Base-by-base conservation (phyloP, 2,329 filamentous ascomycete species). In the Aspergillus melleus region DNA sequence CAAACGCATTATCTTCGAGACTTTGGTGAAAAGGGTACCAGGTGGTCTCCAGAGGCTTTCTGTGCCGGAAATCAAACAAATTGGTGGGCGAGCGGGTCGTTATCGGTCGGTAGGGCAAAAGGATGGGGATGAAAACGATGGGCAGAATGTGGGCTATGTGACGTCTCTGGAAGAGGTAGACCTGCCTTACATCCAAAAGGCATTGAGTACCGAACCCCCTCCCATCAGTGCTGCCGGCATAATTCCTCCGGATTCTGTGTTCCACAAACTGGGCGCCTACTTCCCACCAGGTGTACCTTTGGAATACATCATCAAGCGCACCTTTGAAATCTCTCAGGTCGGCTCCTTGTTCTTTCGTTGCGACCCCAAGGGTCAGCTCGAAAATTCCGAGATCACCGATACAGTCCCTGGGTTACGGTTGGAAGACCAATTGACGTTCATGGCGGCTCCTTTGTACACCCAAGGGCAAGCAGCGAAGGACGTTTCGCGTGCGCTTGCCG, bases 81-180 rank as follows among this genome's bases (percentile, higher is more conserved):
- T 99, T 70, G 95, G 88, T 53, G 95, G 95, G 19, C 88, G 95
- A 65, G 95, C 95, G 12, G 95, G 95, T 29, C 88, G 95, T 50
- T 99, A 88, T 76, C 88, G 88, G 58, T 88, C 89, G 29, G 91
- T 91, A 2, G 80, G 83, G 29, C 83, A 90, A 36, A 61, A 65
- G 52, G 69, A 58, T 26, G 52, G 52, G 36, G 47, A 54, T 50
- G 51, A 54, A 64, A 61, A 64, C 4, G 65, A 70, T 14, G 65
- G 65, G 24, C 61, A 61, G 22, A 72, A 83, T 61, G 74, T 89
- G 4, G 94, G 95, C 1, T 80, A 87, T 19, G 92, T 97, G 29
- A 96, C 93, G 0, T 89, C 90, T 0, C 81, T 98, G 53, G 89
- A 94, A 52, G 73, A 81, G 2, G 79, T 83, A 10, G 93, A 98